Percentiles rank a stretch among this genome's conserved stretches.
Conservation (phyloP, 306 rosid species). For the apple (Malus domestica) region ASM211411v1 NC_041790.1:12643501-12644000, state of each 20-base stretch:
- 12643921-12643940: neutral
- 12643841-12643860: neutral
- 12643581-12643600: neutral
- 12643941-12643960: neutral
- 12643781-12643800: constrained; percentile 41
- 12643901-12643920: neutral
- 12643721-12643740: constrained; percentile 90
- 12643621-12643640: no score
- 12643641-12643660: neutral
- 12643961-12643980: neutral
- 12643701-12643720: constrained; percentile 87
- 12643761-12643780: constrained; percentile 86
- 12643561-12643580: neutral
- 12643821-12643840: neutral
- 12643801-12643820: neutral
- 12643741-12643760: constrained; percentile 86
- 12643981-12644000: neutral
- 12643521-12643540: constrained; percentile 99
- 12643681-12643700: constrained; percentile 91
- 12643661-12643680: constrained; percentile 53
- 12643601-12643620: neutral
- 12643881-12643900: neutral
- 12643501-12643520: constrained; percentile 96
- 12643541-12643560: constrained; percentile 28
- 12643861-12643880: neutral